Conservation (phyloP, 108 stramenopile genomes). For the Stephanodiscus triporus region DNA sequence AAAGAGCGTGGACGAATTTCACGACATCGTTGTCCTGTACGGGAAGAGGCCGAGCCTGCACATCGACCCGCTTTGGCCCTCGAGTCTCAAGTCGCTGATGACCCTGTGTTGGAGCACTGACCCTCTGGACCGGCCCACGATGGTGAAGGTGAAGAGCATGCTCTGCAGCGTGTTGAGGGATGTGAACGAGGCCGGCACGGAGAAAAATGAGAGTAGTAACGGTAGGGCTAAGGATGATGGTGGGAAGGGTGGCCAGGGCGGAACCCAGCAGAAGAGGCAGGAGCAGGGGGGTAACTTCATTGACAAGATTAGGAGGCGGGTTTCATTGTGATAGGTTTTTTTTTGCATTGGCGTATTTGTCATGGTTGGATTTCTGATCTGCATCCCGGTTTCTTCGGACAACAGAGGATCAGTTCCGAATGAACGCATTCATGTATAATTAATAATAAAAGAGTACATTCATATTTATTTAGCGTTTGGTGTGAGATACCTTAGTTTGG, state of each 20-base stretch:
- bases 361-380: background rate
- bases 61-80: slow-evolving; percentile 62
- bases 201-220: background rate
- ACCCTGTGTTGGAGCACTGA: slow-evolving; percentile 61
- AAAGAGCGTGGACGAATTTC: slow-evolving; percentile 28
- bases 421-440: too few species aligned
- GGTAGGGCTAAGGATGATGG: background rate
- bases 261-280: background rate
- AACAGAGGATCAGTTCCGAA: background rate
- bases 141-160: slow-evolving; percentile 48
- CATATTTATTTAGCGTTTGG: too few species aligned
- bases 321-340: background rate
- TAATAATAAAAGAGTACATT: too few species aligned
- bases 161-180: slow-evolving; percentile 39
- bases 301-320: slow-evolving; percentile 1
- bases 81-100: slow-evolving; percentile 67
- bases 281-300: slow-evolving; percentile 6
- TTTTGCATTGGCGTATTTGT: background rate
- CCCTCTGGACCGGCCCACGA: slow-evolving; percentile 57
- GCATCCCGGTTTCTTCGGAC: background rate
- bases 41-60: slow-evolving; percentile 69
- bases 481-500: too few species aligned
- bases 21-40: slow-evolving; percentile 54
- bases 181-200: slow-evolving; percentile 3
- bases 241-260: background rate